These are phyloP conservation scores for Vaucheria bursata DNA, from an alignment of 352 stramenopile genomes.

Conservation along the genomic window DNA sequence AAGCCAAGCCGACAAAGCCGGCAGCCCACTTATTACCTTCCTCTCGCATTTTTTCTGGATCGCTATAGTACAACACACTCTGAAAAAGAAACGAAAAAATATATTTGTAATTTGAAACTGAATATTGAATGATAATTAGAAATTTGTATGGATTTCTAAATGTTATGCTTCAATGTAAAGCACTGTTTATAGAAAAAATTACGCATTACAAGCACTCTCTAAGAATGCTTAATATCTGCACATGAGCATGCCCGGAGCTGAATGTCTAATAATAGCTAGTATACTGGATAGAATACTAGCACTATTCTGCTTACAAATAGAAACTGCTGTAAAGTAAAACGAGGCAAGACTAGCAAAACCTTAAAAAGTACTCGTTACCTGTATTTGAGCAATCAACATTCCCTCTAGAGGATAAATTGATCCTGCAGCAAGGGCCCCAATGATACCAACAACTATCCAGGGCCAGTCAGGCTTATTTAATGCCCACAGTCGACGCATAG, in stretches of 20 bases:
- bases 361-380: conserved; percentile 9
- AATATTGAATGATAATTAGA: background rate
- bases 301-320: too few relatives aligned
- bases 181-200: too few relatives aligned
- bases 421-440: conserved; percentile 20
- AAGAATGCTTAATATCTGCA: too few relatives aligned
- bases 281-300: too few relatives aligned
- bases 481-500: conserved; percentile 17
- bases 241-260: too few relatives aligned
- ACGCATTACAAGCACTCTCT: too few relatives aligned
- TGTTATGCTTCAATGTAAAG: too few relatives aligned
- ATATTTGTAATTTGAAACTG: background rate
- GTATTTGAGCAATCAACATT: conserved; percentile 35
- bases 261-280: too few relatives aligned
- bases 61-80: background rate
- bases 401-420: conserved; percentile 26
- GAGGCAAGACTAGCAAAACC: too few relatives aligned
- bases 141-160: background rate
- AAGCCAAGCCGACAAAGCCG: conserved; percentile 25
- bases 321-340: too few relatives aligned
- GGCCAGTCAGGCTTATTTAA: conserved; percentile 34
- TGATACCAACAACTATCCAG: conserved; percentile 18
- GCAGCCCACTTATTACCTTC: conserved; percentile 16
- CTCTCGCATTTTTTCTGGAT: conserved; percentile 14
- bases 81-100: background rate